phyloP scores from a whole-genome alignment of 148 eudicot genomes.

The Silene uniflora region DNA sequence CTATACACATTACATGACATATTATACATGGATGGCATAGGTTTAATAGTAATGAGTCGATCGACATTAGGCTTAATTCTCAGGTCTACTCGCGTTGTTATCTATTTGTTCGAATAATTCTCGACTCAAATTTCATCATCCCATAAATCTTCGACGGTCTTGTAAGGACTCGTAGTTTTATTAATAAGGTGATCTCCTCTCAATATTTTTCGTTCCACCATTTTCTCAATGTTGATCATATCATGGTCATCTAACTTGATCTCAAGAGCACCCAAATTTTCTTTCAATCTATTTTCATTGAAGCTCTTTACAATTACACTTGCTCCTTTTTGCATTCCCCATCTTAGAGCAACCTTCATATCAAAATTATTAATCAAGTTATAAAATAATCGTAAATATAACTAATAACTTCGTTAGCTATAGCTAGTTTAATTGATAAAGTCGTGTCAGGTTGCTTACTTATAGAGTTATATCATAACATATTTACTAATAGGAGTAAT shows the following conservation, averaged over 20 bases:
- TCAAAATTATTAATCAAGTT: background rate
- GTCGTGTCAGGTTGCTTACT: too few species aligned
- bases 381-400: too few species aligned
- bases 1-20: too few species aligned
- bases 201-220: conserved; percentile 58
- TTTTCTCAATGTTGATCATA: conserved; percentile 36
- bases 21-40: too few species aligned
- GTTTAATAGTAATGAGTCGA: too few species aligned
- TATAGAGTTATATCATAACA: too few species aligned
- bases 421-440: too few species aligned
- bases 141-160: conserved; percentile 48
- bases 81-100: too few species aligned
- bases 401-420: too few species aligned
- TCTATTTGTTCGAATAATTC: too few species aligned
- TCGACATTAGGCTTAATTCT: too few species aligned
- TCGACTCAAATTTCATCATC: conserved; percentile 46
- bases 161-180: conserved; percentile 53
- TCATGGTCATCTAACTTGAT: conserved; percentile 42
- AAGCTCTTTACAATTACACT: conserved; percentile 63
- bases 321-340: conserved; percentile 52
- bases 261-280: conserved; percentile 46
- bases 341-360: conserved; percentile 48
- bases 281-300: conserved; percentile 41
- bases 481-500: too few species aligned
- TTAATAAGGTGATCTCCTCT: conserved; percentile 53